Percentiles rank a stretch among this genome's conserved stretches.
Conservation (phyloP, 345 rosid genomes). For the Litchi chinensis region DNA sequence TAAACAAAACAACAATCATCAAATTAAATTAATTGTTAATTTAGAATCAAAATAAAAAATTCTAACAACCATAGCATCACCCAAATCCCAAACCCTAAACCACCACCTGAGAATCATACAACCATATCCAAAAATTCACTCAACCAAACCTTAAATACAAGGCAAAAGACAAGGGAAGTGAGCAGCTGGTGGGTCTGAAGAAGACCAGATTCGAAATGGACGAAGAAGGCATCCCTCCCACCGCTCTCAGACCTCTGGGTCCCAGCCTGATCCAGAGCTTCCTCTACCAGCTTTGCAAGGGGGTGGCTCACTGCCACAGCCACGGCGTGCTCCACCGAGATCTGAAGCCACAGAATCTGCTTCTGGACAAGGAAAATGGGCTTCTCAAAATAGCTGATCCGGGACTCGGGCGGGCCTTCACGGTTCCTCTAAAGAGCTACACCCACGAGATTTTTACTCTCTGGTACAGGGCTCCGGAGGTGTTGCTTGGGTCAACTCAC, state of each 20-base stretch:
- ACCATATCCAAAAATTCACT: too few relatives aligned
- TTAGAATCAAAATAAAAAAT: too few relatives aligned
- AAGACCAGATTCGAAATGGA: conserved; percentile 93
- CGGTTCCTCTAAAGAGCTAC: conserved; percentile 82
- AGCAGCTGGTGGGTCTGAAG: conserved; percentile 82
- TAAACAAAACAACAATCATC: too few relatives aligned
- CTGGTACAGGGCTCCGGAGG: conserved; percentile 97
- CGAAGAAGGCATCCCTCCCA: conserved; percentile 96
- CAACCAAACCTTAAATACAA: conserved; percentile 43
- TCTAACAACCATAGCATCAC: too few relatives aligned
- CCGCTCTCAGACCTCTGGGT: conserved; percentile 76
- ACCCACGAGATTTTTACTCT: conserved; percentile 95
- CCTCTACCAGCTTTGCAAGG: conserved; percentile 83
- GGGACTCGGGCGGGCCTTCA: conserved; percentile 88
- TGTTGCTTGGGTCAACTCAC: conserved; percentile 79
- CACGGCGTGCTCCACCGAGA: conserved; percentile 95
- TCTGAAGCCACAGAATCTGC: conserved; percentile 89
- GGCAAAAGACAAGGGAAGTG: conserved; percentile 76
- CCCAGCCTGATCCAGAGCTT: conserved; percentile 66
- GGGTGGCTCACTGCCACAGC: conserved; percentile 92
- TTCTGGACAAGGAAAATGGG: conserved; percentile 80
- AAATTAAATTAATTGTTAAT: too few relatives aligned
- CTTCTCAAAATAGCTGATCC: conserved; percentile 88
- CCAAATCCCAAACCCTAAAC: too few relatives aligned
- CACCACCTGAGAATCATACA: too few relatives aligned